These are phyloP conservation scores for Metarhizium sp. DNA, from an alignment of 2,329 filamentous ascomycete genomes.

Conservation along the genomic window DNA sequence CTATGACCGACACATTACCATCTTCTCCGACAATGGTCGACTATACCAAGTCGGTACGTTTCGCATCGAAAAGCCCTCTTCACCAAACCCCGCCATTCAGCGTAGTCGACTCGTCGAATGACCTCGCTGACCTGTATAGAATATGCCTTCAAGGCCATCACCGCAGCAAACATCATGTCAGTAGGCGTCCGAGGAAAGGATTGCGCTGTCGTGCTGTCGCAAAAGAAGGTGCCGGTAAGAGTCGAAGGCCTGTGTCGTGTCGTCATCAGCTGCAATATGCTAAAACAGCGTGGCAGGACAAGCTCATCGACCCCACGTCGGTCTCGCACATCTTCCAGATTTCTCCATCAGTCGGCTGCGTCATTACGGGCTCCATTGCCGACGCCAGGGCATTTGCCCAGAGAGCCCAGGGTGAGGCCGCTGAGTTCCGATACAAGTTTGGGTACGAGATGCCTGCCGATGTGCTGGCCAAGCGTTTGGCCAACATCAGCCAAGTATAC, in stretches of 20 bases:
- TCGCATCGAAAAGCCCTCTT: conserved; percentile 1
- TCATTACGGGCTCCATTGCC: conserved; percentile 97
- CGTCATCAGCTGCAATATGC: not conserved
- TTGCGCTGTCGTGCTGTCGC: conserved; percentile 92
- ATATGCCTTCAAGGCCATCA: conserved; percentile 99
- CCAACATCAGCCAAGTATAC: conserved; percentile 99
- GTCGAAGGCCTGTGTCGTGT: not conserved
- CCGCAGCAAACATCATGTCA: conserved; percentile 97
- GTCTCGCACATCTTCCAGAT: conserved; percentile 97
- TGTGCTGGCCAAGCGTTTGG: conserved; percentile 88
- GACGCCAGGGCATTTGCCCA: conserved; percentile 91
- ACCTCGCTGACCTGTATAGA: conserved; percentile 43
- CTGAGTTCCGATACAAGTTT: conserved; percentile 96
- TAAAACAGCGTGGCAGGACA: conserved; percentile 55
- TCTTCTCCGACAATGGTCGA: conserved; percentile 97
- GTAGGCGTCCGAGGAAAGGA: conserved; percentile 93
- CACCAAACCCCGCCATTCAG: not conserved
- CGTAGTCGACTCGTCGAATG: not conserved
- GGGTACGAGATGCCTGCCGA: conserved; percentile 99
- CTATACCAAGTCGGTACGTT: conserved; percentile 97
- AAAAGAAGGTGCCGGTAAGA: conserved; percentile 98
- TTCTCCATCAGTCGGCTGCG: conserved; percentile 91
- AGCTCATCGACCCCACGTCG: conserved; percentile 94
- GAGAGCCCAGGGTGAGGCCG: conserved; percentile 88
- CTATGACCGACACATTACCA: conserved; percentile 98